Evolutionary conservation across 495 filamentous ascomycete genomes (phyloP).

Genomic region (Penicillium lividum): DNA sequence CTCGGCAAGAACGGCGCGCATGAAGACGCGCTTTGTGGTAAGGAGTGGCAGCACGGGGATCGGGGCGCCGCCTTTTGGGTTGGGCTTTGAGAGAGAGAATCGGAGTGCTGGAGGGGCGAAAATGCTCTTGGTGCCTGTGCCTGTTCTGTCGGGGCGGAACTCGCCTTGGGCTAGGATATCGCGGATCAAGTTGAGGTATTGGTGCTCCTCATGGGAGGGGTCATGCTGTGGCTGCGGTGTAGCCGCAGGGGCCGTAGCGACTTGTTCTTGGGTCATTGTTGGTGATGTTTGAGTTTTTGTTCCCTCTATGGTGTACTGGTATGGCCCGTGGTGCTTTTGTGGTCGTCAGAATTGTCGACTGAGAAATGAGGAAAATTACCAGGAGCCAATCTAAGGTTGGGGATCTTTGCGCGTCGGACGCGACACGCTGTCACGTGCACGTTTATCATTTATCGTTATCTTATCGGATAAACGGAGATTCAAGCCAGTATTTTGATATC

Average conservation of each 20-base stretch:
- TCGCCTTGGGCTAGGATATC: conserved; percentile 75
- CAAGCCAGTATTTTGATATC: too few relatives aligned
- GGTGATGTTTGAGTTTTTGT: neutral
- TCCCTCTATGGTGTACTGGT: neutral
- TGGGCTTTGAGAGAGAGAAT: conserved; percentile 72
- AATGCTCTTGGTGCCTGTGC: conserved; percentile 86
- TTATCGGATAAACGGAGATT: neutral
- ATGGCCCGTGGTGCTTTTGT: neutral
- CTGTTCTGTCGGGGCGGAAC: conserved; percentile 82
- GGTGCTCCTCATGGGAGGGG: conserved; percentile 65
- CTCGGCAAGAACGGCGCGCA: conserved; percentile 85
- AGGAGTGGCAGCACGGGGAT: conserved; percentile 80
- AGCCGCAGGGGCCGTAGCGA: conserved; percentile 12
- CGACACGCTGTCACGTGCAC: conserved; percentile 25
- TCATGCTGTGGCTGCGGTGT: conserved; percentile 21
- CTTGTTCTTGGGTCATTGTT: conserved; percentile 30
- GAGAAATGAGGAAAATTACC: neutral
- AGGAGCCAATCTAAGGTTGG: neutral
- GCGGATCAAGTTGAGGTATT: conserved; percentile 76
- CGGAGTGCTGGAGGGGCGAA: conserved; percentile 85
- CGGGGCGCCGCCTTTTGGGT: conserved; percentile 31
- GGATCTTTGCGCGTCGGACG: conserved; percentile 17
- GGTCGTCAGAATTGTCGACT: neutral
- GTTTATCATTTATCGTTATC: conserved; percentile 1
- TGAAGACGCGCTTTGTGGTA: conserved; percentile 95